Evolutionary conservation across 2,329 filamentous ascomycete genomes (phyloP).

Genomic region (Venturia aucupariae): DNA sequence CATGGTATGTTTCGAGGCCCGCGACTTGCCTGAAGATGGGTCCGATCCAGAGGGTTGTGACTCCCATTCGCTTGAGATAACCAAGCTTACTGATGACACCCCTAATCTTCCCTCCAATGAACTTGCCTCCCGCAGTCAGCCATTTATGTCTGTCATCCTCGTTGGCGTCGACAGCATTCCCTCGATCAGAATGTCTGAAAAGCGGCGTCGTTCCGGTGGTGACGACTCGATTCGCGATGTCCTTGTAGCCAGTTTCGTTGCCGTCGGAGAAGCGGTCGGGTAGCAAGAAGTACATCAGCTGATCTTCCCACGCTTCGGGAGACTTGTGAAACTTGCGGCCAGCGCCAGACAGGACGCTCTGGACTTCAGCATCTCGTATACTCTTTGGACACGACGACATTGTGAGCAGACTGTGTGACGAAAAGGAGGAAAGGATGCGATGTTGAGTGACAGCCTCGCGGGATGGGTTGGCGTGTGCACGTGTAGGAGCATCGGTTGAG

Average conservation of each 20-base stretch:
- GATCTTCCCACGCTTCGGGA: slow-evolving; percentile 21
- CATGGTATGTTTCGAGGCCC: slow-evolving; percentile 18
- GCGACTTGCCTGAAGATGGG: slow-evolving; percentile 21
- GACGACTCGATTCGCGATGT: not conserved
- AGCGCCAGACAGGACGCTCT: not conserved
- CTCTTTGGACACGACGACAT: slow-evolving; percentile 4
- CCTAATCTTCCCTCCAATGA: slow-evolving; percentile 19
- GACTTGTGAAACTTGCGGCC: slow-evolving; percentile 15
- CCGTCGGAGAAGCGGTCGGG: slow-evolving; percentile 20
- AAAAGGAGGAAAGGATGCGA: not conserved
- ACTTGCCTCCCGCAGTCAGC: slow-evolving; percentile 16
- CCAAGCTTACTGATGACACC: slow-evolving; percentile 21
- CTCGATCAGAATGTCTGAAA: slow-evolving; percentile 13
- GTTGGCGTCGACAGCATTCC: slow-evolving; percentile 13
- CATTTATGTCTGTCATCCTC: slow-evolving; percentile 11
- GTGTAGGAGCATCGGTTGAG: not conserved
- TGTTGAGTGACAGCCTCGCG: not conserved
- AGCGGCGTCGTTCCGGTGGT: slow-evolving; percentile 5
- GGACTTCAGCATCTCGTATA: slow-evolving; percentile 6
- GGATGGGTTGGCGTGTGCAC: not conserved
- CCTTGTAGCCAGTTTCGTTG: slow-evolving; percentile 14
- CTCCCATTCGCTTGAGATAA: slow-evolving; percentile 20
- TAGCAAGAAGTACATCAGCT: slow-evolving; percentile 20
- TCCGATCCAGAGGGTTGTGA: slow-evolving; percentile 20
- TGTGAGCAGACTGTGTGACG: not conserved